Evolutionary conservation across 2,329 filamentous ascomycete genomes (phyloP), one percentile per base, ranked within the genome.

Genomic region (Teratosphaeria epicoccoides): DNA sequence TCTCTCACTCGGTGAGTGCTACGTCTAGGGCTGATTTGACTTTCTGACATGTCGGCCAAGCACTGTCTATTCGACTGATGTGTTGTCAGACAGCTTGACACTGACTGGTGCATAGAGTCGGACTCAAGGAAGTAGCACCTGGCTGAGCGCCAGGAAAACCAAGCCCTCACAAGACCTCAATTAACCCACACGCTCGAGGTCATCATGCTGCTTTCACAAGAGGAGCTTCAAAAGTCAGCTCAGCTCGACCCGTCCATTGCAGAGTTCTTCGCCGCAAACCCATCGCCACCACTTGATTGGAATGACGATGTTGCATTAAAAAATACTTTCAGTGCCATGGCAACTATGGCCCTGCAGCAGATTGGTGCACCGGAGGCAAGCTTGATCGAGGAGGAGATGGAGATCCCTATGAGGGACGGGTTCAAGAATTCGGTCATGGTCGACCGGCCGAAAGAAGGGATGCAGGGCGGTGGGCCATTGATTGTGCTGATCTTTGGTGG

Each of bases 381-480:
- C 14, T 24, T 63, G 24, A 49, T 54, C 22, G 64, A 61, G 4
- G 67, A 81, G 51, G 64, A 68, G 43, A 62, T 61, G 48, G 58
- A 62, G 49, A 67, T 71, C 23, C 51, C 55, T 4, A 63, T 68
- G 58, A 60, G 67, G 6, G 67, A 69, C 45, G 68, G 65, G 2
- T 59, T 59, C 23, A 50, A 61, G 49, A 70, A 66, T 54, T 62
- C 53, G 1, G 57, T 68, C 24, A 64, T 67, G 28, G 60, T 71
- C 47, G 64, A 66, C 50, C 59, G 58, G 24, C 68, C 67, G 5
- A 37, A 49, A 20, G 26, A 43, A 7, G 33, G 40, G 12, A 47
- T 51, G 12, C 49, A 54, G 7, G 55, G 50, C 12, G 53, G 53
- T 23, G 52, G 47, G 57, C 65, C 52, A 23, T 43, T 66, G 45